phyloP scores from a whole-genome alignment of 148 eudicot genomes.

The Chenopodium quinoa region DNA sequence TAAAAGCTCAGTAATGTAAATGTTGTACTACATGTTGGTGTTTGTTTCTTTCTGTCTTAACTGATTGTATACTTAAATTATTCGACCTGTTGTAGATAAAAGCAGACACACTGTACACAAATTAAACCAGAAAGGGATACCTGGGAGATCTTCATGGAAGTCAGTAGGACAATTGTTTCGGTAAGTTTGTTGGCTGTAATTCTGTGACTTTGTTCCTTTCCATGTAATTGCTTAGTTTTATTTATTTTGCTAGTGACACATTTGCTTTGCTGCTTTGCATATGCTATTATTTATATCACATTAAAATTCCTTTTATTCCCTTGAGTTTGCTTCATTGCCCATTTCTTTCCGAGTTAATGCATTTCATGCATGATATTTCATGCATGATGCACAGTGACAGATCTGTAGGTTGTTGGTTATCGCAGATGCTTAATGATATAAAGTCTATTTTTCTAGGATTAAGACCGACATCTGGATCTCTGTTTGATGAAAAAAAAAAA shows the following conservation, averaged over 20 bases:
- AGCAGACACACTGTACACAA: conserved; percentile 23
- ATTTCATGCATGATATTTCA: no score
- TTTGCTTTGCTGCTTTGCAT: not conserved
- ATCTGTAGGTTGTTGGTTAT: not conserved
- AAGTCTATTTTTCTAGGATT: not conserved
- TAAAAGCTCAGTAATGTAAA: conserved; percentile 18
- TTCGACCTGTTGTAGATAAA: conserved; percentile 28
- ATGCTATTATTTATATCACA: not conserved
- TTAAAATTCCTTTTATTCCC: no score
- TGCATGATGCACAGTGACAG: not conserved
- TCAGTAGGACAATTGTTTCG: conserved; percentile 44
- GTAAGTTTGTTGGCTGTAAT: conserved; percentile 31
- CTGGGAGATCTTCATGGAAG: conserved; percentile 40
- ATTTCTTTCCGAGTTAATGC: not conserved
- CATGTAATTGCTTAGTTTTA: not conserved
- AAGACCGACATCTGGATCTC: no score
- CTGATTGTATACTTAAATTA: not conserved
- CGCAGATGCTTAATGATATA: not conserved
- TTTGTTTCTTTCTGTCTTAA: conserved; percentile 10
- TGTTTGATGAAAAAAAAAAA: not conserved
- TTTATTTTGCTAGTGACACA: not conserved
- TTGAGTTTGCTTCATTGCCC: not conserved
- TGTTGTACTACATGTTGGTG: conserved; percentile 6
- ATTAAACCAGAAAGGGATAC: conserved; percentile 28
- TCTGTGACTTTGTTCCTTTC: not conserved